Base-by-base conservation (phyloP, 345 rosid genomes). In the thale cress (Arabidopsis thaliana) region DNA sequence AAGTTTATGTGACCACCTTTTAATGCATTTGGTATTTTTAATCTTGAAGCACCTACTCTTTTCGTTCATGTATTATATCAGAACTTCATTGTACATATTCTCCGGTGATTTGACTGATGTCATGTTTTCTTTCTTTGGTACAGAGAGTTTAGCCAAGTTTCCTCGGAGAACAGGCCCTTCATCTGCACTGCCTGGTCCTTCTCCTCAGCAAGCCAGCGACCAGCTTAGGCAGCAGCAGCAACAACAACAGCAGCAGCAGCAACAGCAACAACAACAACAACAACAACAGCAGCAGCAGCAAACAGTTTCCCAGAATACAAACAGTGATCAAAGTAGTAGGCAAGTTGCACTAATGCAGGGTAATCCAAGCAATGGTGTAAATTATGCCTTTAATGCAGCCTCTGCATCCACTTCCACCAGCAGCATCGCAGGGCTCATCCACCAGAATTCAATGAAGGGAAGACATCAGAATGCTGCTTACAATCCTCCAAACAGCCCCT, bases 91-190 rank as follows among this genome's bases (percentile, higher is more conserved):
- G n/a, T 5, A 5, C 41, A 64, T 30, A 45, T 34, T 33, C 25
- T 37, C 14, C 22, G 34, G 6, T 30, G 7, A 10, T 56, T 33
- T 52, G 55, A 41, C 63, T 52, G 20, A 36, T 59, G 51, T 28
- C 62, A 16, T 11, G 58, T 9, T 34, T 66, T 64, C 46, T 33
- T 55, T 71, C 56, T 20, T 8, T 57, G 67, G 79, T 36, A 28
- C 88, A 96, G 98, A 96, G 85, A 93, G 99, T 81, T 89, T 93
- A 85, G 89, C 94, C 59, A 96, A 93, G 86, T 96, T 85, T 71
- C 98, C 99, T 50, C 87, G 97, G 64, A 84, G 96, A 73, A 72
- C 90, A 55, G 76, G 83, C 60, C 65, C 85, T 71, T 83, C 88
- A 67, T 82, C 88, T 24, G 86, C 83, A 52, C 69, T 83, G 51